A percentile compares a stretch with the other conserved stretches of the same genome.
phyloP scores from a whole-genome alignment of 768 basidiomycete genomes.

The Serendipita sp. region DNA sequence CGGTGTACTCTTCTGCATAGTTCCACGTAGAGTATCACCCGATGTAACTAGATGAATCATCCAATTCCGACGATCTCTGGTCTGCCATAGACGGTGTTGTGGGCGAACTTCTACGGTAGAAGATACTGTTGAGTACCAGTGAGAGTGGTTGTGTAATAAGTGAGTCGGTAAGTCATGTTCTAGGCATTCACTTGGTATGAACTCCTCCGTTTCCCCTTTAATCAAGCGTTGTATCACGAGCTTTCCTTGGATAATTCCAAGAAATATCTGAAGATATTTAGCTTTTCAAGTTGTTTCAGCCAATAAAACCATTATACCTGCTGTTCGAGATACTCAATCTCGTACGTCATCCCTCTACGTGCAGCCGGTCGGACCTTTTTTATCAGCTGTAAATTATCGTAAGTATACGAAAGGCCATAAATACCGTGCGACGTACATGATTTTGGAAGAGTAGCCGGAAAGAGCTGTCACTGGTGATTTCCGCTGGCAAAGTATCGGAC shows the following conservation, averaged over 20 bases:
- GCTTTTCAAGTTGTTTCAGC: too few species aligned
- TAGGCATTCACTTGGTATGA: slow-evolving; percentile 19
- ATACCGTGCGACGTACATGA: slow-evolving; percentile 15
- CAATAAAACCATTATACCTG: slow-evolving; percentile 11
- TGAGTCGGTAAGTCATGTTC: background rate
- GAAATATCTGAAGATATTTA: slow-evolving; percentile 17
- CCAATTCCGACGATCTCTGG: background rate
- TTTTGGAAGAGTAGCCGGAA: slow-evolving; percentile 23
- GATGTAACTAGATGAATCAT: background rate
- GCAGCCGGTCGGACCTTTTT: background rate
- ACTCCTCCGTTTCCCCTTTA: slow-evolving; percentile 16
- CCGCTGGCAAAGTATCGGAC: slow-evolving; percentile 22
- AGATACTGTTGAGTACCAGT: background rate
- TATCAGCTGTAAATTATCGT: background rate
- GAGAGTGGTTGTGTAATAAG: background rate
- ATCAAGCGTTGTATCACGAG: slow-evolving; percentile 18
- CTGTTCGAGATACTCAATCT: slow-evolving; percentile 12
- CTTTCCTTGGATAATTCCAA: slow-evolving; percentile 13
- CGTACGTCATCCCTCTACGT: slow-evolving; percentile 21
- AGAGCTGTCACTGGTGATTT: slow-evolving; percentile 19
- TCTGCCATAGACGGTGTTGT: background rate
- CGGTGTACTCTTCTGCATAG: background rate
- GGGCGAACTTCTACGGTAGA: background rate
- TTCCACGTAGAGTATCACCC: background rate
- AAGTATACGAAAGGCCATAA: background rate